Percentiles rank a stretch among this genome's conserved stretches.
phyloP scores from a whole-genome alignment of 2,329 filamentous ascomycete species.

The Leptosphaerulina australis region DNA sequence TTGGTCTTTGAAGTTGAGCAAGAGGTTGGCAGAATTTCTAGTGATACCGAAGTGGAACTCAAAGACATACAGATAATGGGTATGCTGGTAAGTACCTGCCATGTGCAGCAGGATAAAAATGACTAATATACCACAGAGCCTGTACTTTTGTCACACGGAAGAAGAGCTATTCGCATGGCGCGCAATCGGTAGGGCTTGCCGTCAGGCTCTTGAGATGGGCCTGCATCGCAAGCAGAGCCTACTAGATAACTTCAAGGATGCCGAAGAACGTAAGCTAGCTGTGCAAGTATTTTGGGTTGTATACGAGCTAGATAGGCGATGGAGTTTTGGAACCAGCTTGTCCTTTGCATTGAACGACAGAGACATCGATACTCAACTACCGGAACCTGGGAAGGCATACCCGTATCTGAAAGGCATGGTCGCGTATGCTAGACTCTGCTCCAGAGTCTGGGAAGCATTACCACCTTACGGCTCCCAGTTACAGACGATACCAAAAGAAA shows the following conservation, averaged over 20 bases:
- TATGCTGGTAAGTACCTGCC: conserved; percentile 17
- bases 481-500: conserved; percentile 30
- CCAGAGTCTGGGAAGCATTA: conserved; percentile 29
- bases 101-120: too few relatives aligned
- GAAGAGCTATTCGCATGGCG: conserved; percentile 31
- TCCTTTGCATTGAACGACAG: conserved; percentile 29
- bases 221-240: conserved; percentile 29
- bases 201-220: conserved; percentile 30
- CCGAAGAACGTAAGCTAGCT: conserved; percentile 19
- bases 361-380: conserved; percentile 29
- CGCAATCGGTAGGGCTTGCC: conserved; percentile 26
- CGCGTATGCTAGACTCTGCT: conserved; percentile 27
- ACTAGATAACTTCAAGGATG: conserved; percentile 24
- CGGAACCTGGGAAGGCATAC: conserved; percentile 23
- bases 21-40: conserved; percentile 23
- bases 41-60: conserved; percentile 19
- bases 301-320: conserved; percentile 29
- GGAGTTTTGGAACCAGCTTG: conserved; percentile 31
- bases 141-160: conserved; percentile 29
- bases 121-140: conserved; percentile 10
- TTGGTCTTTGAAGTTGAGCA: conserved; percentile 24
- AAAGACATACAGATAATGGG: conserved; percentile 32
- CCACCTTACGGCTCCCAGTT: conserved; percentile 26
- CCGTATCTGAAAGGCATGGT: conserved; percentile 30
- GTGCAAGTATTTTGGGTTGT: conserved; percentile 30